Evolutionary conservation across 768 basidiomycete species (phyloP), one percentile per base, ranked within the genome.

Genomic region (Suillus cothurnatus): DNA sequence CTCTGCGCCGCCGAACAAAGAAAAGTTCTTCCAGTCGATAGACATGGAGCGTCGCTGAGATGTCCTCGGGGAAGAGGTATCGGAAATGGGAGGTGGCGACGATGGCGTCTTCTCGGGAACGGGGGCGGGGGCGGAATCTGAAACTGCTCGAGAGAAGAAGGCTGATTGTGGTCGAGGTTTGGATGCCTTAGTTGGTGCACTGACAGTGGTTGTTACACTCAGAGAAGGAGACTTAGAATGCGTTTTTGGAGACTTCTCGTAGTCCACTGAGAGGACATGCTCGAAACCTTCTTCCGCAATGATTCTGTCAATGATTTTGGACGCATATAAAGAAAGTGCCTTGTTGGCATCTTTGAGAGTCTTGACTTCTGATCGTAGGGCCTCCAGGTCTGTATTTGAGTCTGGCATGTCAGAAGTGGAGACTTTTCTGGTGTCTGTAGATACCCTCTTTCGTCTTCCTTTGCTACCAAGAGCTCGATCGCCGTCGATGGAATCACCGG

Each of bases 271-370:
- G 41, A 98, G 86, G 62, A 99, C 92, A 71, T 97, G 94, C 77
- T 99, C 97, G 78, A 97, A 98, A 28, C 95, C 95, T 77, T 97
- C 96, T 76, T 96, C 92, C 1, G 92, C 86, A 71, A 98, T 97
- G 73, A 99, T 97, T 53, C 96, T 88, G 80, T 99, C 97, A 72
- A 99, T 93, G 69, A 99, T 99, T 83, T 98, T 99, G 55, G 94
- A 95, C 5, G 96, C 95, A 73, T 99, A 99, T 47, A 98, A 79
- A 21, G 94, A 94, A 15, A 99, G 81, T 1, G 96, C 96, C 76
- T 97, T 97, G 82, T 97, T 98, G 52, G 94, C 94, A 74, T 97
- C 96, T 75, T 91, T 93, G 77, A 99, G 86, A 36, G 88, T 89
- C 77, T 97, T 97, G 74, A 97, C 90, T 77, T 99, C 97, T 14